These are phyloP conservation scores for Cladosporium sp. DNA, from an alignment of 2,329 filamentous ascomycete genomes.

Conservation along the genomic window DNA sequence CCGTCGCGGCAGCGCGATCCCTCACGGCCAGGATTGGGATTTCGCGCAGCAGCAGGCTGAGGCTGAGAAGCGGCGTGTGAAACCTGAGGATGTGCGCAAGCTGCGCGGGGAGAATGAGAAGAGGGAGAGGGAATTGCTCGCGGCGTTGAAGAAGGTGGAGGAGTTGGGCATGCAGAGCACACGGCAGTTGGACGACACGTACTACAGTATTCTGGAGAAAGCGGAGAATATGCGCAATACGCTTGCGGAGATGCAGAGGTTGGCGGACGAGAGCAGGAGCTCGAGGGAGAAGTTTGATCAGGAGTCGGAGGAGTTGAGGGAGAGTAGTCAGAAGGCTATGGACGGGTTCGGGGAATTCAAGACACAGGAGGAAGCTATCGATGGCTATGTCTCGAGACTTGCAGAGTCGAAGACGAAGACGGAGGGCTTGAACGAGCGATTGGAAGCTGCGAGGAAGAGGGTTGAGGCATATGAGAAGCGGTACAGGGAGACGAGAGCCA, in stretches of 20 bases:
- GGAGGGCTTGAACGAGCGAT: conserved; percentile 60
- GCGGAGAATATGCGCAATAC: conserved; percentile 65
- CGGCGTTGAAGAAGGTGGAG: conserved; percentile 49
- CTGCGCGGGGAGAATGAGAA: conserved; percentile 43
- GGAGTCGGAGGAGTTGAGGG: conserved; percentile 50
- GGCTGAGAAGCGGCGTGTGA: conserved; percentile 33
- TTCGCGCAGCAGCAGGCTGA: conserved; percentile 27
- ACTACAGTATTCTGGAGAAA: conserved; percentile 72
- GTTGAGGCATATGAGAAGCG: conserved; percentile 69
- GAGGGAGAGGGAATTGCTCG: conserved; percentile 44
- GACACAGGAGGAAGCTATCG: conserved; percentile 65
- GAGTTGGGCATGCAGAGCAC: conserved; percentile 63
- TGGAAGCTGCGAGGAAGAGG: conserved; percentile 64
- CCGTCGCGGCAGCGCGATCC: conserved; percentile 27
- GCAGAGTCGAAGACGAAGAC: conserved; percentile 62
- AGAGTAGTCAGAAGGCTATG: conserved; percentile 63
- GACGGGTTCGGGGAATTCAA: conserved; percentile 64
- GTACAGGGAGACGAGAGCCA: conserved; percentile 69
- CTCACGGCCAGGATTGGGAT: conserved; percentile 22
- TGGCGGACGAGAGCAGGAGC: conserved; percentile 63
- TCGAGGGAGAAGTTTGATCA: conserved; percentile 50
- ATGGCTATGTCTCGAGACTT: conserved; percentile 63
- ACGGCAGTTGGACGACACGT: conserved; percentile 70
- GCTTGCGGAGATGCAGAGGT: conserved; percentile 64
- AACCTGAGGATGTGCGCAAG: conserved; percentile 43